These are phyloP conservation scores for Alternaria triticimaculans DNA, from an alignment of 2,329 filamentous ascomycete species.

Conservation along the genomic window DNA sequence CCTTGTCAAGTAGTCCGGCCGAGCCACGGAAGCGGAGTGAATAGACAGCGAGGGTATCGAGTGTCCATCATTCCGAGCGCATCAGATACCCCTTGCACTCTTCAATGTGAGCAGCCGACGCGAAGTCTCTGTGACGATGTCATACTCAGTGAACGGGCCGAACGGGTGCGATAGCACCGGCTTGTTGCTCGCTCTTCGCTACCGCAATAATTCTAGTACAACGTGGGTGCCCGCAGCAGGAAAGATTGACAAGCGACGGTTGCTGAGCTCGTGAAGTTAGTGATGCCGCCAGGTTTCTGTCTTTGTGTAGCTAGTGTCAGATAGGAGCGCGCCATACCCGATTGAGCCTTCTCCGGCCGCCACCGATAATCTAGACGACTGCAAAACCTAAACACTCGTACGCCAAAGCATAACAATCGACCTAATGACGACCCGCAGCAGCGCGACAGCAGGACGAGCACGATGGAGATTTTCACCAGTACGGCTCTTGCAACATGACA, in stretches of 20 bases:
- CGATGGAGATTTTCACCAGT: not conserved
- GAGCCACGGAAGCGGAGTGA: not conserved
- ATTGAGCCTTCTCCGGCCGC: not conserved
- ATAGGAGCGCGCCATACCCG: not conserved
- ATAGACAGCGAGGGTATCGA: not conserved
- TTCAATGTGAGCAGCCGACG: not conserved
- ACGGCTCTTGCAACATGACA: not conserved
- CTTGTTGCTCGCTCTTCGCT: not conserved
- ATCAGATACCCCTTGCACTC: not conserved
- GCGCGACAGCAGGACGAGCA: not conserved
- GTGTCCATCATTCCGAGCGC: not conserved
- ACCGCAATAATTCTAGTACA: not conserved
- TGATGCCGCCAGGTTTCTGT: not conserved
- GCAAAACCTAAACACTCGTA: not conserved
- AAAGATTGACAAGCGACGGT: not conserved
- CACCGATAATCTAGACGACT: not conserved
- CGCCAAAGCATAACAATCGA: not conserved
- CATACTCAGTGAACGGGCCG: not conserved
- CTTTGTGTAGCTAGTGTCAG: not conserved
- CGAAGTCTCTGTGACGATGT: not conserved
- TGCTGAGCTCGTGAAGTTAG: conserved; percentile 1
- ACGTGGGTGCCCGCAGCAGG: not conserved
- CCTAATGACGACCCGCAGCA: not conserved
- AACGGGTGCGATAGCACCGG: not conserved
- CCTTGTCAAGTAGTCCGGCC: not conserved